Conservation (phyloP, 176 grass and related monocot genomes). For the Triticum dicoccoides region DNA sequence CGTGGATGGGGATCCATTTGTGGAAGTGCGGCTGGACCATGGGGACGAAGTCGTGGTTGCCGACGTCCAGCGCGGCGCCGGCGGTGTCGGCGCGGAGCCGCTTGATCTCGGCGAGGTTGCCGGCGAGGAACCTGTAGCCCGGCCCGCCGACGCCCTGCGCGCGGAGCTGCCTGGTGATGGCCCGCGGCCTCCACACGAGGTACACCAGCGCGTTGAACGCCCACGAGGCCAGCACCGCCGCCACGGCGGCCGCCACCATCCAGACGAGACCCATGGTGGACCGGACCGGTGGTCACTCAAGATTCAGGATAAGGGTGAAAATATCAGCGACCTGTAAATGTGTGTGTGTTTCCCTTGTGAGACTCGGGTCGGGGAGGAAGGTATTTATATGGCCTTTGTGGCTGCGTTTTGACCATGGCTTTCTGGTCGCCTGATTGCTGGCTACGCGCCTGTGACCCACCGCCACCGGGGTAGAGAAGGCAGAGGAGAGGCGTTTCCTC, state of each 20-base stretch:
- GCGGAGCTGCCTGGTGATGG: background rate
- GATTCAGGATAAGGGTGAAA: too few species aligned
- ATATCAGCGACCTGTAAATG: too few species aligned
- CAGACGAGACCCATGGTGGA: background rate
- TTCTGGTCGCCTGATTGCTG: too few species aligned
- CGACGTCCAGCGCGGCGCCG: slow-evolving; percentile 3
- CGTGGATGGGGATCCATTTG: slow-evolving; percentile 48
- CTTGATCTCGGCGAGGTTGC: slow-evolving; percentile 47
- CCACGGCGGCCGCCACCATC: background rate
- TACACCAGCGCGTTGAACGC: slow-evolving; percentile 26
- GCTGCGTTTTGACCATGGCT: too few species aligned
- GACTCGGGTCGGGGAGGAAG: too few species aligned
- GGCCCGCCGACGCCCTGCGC: slow-evolving; percentile 56
- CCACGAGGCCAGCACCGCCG: slow-evolving; percentile 14
- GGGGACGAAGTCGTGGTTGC: slow-evolving; percentile 44
- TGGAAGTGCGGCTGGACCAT: slow-evolving; percentile 46
- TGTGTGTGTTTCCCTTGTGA: too few species aligned
- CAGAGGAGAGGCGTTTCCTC: too few species aligned
- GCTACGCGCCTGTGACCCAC: too few species aligned
- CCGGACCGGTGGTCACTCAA: too few species aligned
- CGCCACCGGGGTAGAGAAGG: too few species aligned
- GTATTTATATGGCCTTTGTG: too few species aligned
- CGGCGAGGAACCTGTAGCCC: slow-evolving; percentile 33
- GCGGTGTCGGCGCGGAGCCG: slow-evolving; percentile 17
- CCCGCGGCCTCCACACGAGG: slow-evolving; percentile 44